These are phyloP conservation scores for Debaryomyces hansenii DNA, from an alignment of 805 yeast genomes.

Conservation along the genomic window DNA sequence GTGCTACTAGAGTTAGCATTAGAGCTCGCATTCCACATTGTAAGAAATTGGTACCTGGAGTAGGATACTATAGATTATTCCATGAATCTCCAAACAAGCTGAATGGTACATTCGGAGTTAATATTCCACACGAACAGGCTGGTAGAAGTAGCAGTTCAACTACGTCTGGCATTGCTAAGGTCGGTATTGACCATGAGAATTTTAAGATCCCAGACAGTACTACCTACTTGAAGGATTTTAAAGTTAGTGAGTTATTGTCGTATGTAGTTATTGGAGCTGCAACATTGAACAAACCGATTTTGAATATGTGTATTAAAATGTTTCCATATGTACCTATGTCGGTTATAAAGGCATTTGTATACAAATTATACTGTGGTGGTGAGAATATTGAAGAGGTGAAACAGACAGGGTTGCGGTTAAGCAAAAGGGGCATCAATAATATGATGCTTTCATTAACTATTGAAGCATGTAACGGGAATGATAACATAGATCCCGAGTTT, in stretches of 20 bases:
- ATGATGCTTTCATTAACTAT: slow-evolving; percentile 95
- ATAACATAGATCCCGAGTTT: slow-evolving; percentile 55
- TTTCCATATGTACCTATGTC: slow-evolving; percentile 78
- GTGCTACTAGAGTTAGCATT: not conserved
- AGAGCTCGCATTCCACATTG: not conserved
- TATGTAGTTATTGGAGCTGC: slow-evolving; percentile 68
- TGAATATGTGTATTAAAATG: slow-evolving; percentile 58
- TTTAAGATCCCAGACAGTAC: slow-evolving; percentile 1
- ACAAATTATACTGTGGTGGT: slow-evolving; percentile 89
- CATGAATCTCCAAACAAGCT: slow-evolving; percentile 23
- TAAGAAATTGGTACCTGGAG: not conserved
- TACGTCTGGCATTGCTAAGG: not conserved
- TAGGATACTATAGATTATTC: slow-evolving; percentile 8
- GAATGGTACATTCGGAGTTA: slow-evolving; percentile 14
- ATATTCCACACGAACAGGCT: slow-evolving; percentile 4
- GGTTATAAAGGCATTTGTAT: slow-evolving; percentile 69
- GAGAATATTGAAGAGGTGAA: slow-evolving; percentile 70
- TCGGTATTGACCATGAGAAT: not conserved
- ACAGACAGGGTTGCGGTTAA: slow-evolving; percentile 65
- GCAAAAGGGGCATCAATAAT: slow-evolving; percentile 77
- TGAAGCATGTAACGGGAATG: slow-evolving; percentile 85
- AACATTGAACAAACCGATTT: slow-evolving; percentile 61
- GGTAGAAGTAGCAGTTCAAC: not conserved
- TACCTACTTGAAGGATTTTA: slow-evolving; percentile 52
- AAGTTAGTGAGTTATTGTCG: slow-evolving; percentile 57